phyloP scores from a whole-genome alignment of 352 stramenopile species.

The Thraustochytrium striatum region DNA sequence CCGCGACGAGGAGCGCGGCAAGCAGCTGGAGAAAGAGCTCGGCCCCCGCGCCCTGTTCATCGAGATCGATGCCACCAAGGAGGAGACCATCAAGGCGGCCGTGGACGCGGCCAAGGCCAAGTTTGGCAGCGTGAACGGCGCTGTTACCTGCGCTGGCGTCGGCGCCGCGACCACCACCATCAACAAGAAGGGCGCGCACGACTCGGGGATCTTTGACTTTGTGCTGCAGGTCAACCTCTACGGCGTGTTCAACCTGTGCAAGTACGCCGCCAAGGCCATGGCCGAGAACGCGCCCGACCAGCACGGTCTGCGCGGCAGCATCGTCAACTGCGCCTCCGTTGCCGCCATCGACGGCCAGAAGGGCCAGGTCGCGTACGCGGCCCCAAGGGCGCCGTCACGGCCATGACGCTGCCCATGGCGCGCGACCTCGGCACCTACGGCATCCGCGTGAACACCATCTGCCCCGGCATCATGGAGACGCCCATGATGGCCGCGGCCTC shows the following conservation, averaged over 20 bases:
- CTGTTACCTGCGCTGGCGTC: slow-evolving; percentile 92
- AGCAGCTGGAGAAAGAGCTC: slow-evolving; percentile 66
- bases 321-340: slow-evolving; percentile 97
- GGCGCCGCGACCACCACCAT: slow-evolving; percentile 59
- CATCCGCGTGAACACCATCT: slow-evolving; percentile 95
- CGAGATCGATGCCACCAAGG: slow-evolving; percentile 74
- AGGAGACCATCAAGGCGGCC: slow-evolving; percentile 76
- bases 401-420: slow-evolving; percentile 93
- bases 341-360: slow-evolving; percentile 95
- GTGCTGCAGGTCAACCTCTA: slow-evolving; percentile 93
- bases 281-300: slow-evolving; percentile 42
- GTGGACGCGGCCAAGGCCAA: slow-evolving; percentile 76
- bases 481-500: slow-evolving; percentile 89
- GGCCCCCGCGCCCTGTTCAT: slow-evolving; percentile 57
- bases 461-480: slow-evolving; percentile 77
- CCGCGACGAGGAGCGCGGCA: slow-evolving; percentile 71
- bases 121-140: slow-evolving; percentile 82
- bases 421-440: slow-evolving; percentile 85
- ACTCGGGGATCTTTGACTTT: slow-evolving; percentile 84
- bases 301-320: slow-evolving; percentile 78
- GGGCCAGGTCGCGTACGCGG: slow-evolving; percentile 91
- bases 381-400: slow-evolving; percentile 90
- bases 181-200: slow-evolving; percentile 64
- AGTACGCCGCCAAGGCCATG: slow-evolving; percentile 85
- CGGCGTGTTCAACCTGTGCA: slow-evolving; percentile 94